Evolutionary conservation across 768 basidiomycete species (phyloP).

Genomic region (Dioszegia aurantiaca): DNA sequence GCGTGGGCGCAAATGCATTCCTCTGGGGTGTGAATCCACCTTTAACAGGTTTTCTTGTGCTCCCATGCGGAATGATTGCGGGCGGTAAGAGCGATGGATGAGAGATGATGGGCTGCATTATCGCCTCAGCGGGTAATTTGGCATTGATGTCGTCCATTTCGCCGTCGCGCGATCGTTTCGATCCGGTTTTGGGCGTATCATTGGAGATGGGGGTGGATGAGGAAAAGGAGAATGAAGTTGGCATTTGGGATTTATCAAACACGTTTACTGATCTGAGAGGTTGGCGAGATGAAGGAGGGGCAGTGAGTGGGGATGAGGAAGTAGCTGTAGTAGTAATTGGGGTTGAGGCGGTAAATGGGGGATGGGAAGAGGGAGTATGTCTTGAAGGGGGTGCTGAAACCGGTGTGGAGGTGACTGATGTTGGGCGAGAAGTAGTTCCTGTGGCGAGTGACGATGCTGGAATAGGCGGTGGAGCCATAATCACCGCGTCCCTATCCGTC

Average conservation of each 20-base stretch:
- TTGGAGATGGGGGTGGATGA: background rate
- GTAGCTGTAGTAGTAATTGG: background rate
- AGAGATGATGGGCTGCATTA: slow-evolving; percentile 10
- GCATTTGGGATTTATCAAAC: slow-evolving; percentile 18
- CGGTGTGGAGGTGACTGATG: background rate
- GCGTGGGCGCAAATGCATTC: slow-evolving; percentile 2
- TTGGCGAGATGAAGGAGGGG: background rate
- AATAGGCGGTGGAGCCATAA: slow-evolving; percentile 12
- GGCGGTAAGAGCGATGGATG: background rate
- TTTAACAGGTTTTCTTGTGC: slow-evolving; percentile 1
- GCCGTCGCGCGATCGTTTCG: slow-evolving; percentile 12
- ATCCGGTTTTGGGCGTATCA: background rate
- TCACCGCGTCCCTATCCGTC: background rate
- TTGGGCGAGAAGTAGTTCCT: background rate
- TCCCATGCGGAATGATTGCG: background rate
- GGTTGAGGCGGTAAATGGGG: background rate
- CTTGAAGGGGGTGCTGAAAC: background rate
- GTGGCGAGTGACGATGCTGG: no score
- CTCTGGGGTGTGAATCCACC: slow-evolving; percentile 7
- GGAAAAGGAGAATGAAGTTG: slow-evolving; percentile 8
- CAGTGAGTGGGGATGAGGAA: background rate
- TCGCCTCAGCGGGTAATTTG: slow-evolving; percentile 15
- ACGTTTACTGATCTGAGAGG: slow-evolving; percentile 14
- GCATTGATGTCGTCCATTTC: slow-evolving; percentile 6
- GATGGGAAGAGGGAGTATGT: background rate